phyloP scores from a whole-genome alignment of 1,139 yeast species.

The Candida sojae region DNA sequence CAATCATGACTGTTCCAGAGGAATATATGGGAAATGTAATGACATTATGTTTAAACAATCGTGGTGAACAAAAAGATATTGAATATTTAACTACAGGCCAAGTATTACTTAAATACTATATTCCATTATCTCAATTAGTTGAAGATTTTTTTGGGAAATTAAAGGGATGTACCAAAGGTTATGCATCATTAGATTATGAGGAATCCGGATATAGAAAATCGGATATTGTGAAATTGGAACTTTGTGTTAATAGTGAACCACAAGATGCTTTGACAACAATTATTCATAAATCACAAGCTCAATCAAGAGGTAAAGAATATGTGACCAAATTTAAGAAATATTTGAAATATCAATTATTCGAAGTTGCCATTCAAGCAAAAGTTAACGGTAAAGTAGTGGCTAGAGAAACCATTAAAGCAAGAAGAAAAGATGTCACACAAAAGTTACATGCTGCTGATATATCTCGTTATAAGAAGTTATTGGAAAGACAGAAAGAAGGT shows the following conservation, averaged over 20 bases:
- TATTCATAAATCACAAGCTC: conserved; percentile 79
- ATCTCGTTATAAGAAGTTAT: conserved; percentile 82
- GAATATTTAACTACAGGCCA: conserved; percentile 82
- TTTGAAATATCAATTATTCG: conserved; percentile 80
- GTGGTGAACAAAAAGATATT: conserved; percentile 82
- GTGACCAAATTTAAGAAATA: conserved; percentile 80
- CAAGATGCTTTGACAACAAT: conserved; percentile 94
- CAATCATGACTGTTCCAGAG: conserved; percentile 86
- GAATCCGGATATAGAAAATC: conserved; percentile 84
- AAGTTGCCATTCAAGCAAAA: conserved; percentile 89
- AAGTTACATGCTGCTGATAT: conserved; percentile 92
- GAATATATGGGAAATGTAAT: conserved; percentile 88
- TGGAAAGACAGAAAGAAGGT: conserved; percentile 91
- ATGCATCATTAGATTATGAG: conserved; percentile 92
- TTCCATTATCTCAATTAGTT: conserved; percentile 87
- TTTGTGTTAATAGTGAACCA: conserved; percentile 84
- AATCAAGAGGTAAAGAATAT: conserved; percentile 73
- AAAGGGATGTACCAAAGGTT: conserved; percentile 88
- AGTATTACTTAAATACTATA: conserved; percentile 71
- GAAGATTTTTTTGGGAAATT: conserved; percentile 94
- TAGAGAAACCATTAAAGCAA: conserved; percentile 90
- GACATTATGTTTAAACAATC: conserved; percentile 76
- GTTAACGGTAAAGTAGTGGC: conserved; percentile 86
- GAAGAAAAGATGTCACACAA: conserved; percentile 90
- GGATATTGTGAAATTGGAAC: conserved; percentile 83